These are phyloP conservation scores for Chaetomiaceae sp. DNA, from an alignment of 2,329 filamentous ascomycete species.

Conservation along the genomic window DNA sequence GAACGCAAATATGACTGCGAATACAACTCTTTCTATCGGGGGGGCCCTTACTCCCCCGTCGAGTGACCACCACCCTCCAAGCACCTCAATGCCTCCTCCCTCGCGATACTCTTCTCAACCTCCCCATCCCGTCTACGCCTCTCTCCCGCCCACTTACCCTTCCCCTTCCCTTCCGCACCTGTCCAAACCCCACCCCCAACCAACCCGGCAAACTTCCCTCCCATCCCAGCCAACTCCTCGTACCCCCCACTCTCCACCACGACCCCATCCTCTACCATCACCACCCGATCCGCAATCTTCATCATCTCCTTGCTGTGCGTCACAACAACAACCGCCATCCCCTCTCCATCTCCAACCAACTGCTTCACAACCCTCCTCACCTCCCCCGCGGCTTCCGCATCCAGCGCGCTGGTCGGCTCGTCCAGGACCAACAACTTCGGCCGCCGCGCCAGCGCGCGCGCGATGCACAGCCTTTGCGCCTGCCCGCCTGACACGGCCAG, in stretches of 20 bases:
- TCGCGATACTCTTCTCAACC: conserved; percentile 1
- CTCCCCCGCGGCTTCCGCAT: conserved; percentile 60
- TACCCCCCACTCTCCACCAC: conserved; percentile 67
- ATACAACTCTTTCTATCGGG: no score
- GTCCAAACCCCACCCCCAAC: conserved; percentile 35
- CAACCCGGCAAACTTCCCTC: conserved; percentile 46
- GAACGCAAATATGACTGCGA: not conserved
- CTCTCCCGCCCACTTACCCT: not conserved
- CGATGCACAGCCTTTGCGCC: conserved; percentile 75
- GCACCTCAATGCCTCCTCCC: conserved; percentile 16
- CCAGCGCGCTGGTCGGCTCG: conserved; percentile 79
- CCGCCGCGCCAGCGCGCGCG: conserved; percentile 67
- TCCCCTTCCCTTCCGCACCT: conserved; percentile 1
- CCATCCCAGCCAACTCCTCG: conserved; percentile 48
- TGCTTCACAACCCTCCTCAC: conserved; percentile 59
- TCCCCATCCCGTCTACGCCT: not conserved
- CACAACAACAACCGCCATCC: conserved; percentile 70
- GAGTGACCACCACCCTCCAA: conserved; percentile 17
- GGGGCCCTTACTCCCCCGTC: conserved; percentile 3
- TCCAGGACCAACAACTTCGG: conserved; percentile 76
- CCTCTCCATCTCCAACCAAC: conserved; percentile 41
- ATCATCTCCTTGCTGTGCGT: conserved; percentile 88
- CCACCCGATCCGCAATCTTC: conserved; percentile 66
- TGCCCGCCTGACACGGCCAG: conserved; percentile 74
- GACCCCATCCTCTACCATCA: conserved; percentile 65